A percentile compares a stretch with the other conserved stretches of the same genome.
Evolutionary conservation across 257 asterid genomes (phyloP).

Genomic region (Nicotiana sylvestris): DNA sequence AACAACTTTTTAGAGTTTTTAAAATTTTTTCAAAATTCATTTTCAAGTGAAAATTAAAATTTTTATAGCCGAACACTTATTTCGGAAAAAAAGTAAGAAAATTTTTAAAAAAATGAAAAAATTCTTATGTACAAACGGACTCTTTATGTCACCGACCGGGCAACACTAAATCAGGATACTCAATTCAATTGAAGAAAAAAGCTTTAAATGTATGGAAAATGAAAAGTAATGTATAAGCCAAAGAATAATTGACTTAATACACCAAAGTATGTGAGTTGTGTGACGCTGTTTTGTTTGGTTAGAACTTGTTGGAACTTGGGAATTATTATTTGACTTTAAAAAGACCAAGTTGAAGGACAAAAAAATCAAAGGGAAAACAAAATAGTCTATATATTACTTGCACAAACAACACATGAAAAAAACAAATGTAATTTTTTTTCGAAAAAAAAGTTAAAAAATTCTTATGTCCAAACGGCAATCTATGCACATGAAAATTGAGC

Average conservation of each 20-base stretch:
- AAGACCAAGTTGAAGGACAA: not conserved
- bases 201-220: not conserved
- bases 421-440: too few species aligned
- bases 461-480: too few species aligned
- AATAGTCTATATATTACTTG: not conserved
- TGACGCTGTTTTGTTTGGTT: constrained; percentile 1
- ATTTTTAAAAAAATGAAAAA: too few species aligned
- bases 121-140: too few species aligned
- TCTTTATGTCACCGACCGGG: not conserved
- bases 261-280: not conserved
- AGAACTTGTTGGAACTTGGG: not conserved
- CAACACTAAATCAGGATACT: not conserved
- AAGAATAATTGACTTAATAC: not conserved
- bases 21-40: too few species aligned
- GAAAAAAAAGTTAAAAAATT: too few species aligned
- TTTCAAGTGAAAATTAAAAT: too few species aligned
- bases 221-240: too few species aligned
- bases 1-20: too few species aligned
- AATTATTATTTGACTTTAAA: not conserved
- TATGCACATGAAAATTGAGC: too few species aligned
- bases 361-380: not conserved
- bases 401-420: not conserved
- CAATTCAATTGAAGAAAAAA: not conserved
- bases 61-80: too few species aligned
- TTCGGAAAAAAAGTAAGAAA: too few species aligned